Base-by-base conservation (phyloP, 1,284 basidiomycete species). In the Microstroma glucosiphilum region DNA sequence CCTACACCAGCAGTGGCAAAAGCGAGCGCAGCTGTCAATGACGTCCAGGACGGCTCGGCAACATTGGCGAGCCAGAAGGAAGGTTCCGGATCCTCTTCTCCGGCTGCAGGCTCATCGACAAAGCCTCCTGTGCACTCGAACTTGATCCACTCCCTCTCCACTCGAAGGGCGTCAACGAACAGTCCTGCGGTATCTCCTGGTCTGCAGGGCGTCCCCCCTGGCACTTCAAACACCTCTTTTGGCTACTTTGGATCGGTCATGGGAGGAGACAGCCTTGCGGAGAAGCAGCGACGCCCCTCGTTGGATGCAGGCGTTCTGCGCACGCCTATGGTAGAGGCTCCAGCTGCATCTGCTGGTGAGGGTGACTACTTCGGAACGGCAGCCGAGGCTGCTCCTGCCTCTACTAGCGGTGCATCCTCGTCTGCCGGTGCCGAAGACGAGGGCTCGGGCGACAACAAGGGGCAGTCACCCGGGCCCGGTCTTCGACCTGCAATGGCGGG, bases 221-320 rank as follows among this genome's bases (percentile, higher is more conserved):
- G 21, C 6, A 3, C 17, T 13, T 54, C 51, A 7, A 54, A 54
- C 25, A 15, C 51, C 2, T 23, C 21, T 4, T 54, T 54, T 54
- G 51, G 51, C 51, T 54, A 54, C 51, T 54, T 54, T 25, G 51
- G 51, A 7, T 19, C 51, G 13, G 51, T 25, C 6, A 23, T 54
- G 51, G 51, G 13, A 48, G 17, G 43, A 48, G 43, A n/a, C 43
- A 48, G 43, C 6, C 25, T 13, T 6, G 46, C 7, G 6, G 46
- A 54, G 25, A 19, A 25, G 25, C 8, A 21, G 6, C 51, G 51
- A 15, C n/a, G 51, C 2, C 51, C 51, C 15, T 23, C 21, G 6
- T 26, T 54, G 21, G 51, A 54, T 25, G 51, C 51, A 2, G 21
- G 25, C 21, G 51, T 21, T 13, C 13, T 54, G 51, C 15, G 51